phyloP scores from a whole-genome alignment of 768 basidiomycete species.

The Russula earlei region DNA sequence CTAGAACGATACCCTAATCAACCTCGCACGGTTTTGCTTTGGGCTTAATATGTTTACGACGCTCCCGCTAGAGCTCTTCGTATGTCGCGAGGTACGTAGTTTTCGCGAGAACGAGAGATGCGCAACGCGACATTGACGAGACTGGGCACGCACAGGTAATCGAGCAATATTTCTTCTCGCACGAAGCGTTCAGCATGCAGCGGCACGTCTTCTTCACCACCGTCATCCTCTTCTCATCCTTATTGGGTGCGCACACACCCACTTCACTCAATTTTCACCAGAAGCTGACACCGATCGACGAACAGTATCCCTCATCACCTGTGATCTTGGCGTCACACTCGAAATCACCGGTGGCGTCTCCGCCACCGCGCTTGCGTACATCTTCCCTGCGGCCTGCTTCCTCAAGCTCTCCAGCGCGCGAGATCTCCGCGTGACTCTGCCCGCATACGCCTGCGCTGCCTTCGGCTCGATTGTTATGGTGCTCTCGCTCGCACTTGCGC shows the following conservation, averaged over 20 bases:
- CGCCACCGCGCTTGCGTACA: constrained; percentile 85
- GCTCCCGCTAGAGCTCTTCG: constrained; percentile 90
- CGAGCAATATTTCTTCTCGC: constrained; percentile 92
- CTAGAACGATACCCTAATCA: constrained; percentile 83
- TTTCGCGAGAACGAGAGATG: neutral
- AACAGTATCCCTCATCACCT: constrained; percentile 82
- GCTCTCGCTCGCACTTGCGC: constrained; percentile 66
- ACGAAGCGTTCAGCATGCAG: constrained; percentile 70
- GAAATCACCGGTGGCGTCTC: constrained; percentile 98
- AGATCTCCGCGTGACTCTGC: constrained; percentile 62
- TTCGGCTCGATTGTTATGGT: constrained; percentile 75
- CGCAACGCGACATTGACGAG: neutral
- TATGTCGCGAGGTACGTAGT: constrained; percentile 76
- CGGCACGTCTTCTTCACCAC: constrained; percentile 91
- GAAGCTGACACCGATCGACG: neutral
- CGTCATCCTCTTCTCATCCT: constrained; percentile 67
- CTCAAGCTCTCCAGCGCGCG: constrained; percentile 56
- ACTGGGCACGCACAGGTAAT: constrained; percentile 49
- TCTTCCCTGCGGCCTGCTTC: constrained; percentile 85
- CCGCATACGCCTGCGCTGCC: constrained; percentile 57
- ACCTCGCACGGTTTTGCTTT: constrained; percentile 89
- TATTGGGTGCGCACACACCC: constrained; percentile 51
- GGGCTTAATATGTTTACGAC: constrained; percentile 98
- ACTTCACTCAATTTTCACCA: neutral
- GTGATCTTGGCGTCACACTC: constrained; percentile 95